Percentiles rank a stretch among this genome's conserved stretches.
phyloP scores from a whole-genome alignment of 1,284 basidiomycete genomes.

The Clitocybe nebularis region DNA sequence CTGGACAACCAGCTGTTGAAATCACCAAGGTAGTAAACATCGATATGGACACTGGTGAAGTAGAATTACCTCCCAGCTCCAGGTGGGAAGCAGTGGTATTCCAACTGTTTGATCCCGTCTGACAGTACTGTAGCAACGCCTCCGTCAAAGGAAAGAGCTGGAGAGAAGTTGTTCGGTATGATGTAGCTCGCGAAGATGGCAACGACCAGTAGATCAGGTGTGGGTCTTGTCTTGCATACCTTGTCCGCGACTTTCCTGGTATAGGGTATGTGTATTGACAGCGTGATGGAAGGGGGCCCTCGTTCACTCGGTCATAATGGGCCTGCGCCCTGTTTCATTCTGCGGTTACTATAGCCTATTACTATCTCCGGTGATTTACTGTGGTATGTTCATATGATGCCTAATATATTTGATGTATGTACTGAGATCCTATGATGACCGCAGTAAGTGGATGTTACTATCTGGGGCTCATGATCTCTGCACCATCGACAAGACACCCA shows the following conservation, averaged over 20 bases:
- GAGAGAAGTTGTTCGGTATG: conserved; percentile 39
- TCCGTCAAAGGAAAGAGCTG: conserved; percentile 49
- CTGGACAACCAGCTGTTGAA: conserved; percentile 60
- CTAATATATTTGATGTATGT: too few relatives aligned
- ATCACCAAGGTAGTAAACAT: conserved; percentile 59
- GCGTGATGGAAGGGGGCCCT: background rate
- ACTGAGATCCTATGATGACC: too few relatives aligned
- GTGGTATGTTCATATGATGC: too few relatives aligned
- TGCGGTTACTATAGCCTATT: too few relatives aligned
- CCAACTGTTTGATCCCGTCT: background rate
- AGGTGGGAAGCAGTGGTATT: conserved; percentile 6
- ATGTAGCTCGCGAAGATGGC: conserved; percentile 7
- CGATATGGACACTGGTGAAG: conserved; percentile 57
- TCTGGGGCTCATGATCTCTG: too few relatives aligned
- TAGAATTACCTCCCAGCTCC: conserved; percentile 45
- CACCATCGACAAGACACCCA: too few relatives aligned
- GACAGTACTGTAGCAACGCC: conserved; percentile 27
- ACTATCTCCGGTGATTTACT: too few relatives aligned
- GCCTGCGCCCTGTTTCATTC: too few relatives aligned
- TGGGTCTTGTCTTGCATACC: too few relatives aligned
- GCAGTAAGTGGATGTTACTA: too few relatives aligned
- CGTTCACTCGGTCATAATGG: background rate
- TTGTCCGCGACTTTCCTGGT: too few relatives aligned
- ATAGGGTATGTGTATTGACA: background rate
- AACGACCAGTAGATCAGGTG: background rate